A percentile compares a stretch with the other conserved stretches of the same genome.
Evolutionary conservation across 257 asterid genomes (phyloP).

Genomic region (Gentiana straminea): DNA sequence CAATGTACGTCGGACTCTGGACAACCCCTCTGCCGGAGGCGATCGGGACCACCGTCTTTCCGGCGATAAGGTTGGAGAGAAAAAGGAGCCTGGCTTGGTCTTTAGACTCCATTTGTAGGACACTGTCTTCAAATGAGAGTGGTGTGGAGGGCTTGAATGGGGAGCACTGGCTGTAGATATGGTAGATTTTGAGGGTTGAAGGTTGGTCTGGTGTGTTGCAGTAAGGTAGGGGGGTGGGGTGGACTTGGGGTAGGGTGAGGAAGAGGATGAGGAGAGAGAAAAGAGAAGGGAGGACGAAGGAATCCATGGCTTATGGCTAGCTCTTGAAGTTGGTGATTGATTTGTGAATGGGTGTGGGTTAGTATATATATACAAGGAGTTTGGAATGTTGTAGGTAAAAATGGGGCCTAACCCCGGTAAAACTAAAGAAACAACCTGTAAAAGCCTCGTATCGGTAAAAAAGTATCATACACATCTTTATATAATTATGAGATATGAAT

Average conservation of each 20-base stretch:
- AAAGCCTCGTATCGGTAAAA: too few relatives aligned
- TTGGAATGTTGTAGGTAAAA: too few relatives aligned
- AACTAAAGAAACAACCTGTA: too few relatives aligned
- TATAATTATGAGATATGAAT: too few relatives aligned
- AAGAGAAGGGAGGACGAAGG: constrained; percentile 5
- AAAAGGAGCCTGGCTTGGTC: constrained; percentile 50
- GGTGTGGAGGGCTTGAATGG: constrained; percentile 33
- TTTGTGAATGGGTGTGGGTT: too few relatives aligned
- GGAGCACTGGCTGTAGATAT: constrained; percentile 57
- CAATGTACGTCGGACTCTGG: constrained; percentile 67
- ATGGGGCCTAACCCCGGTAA: too few relatives aligned
- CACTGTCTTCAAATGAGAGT: constrained; percentile 45
- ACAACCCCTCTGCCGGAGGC: constrained; percentile 59
- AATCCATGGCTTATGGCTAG: too few relatives aligned
- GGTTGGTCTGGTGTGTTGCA: constrained; percentile 25
- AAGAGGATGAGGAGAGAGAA: constrained; percentile 12
- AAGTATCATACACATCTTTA: too few relatives aligned
- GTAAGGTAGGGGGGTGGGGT: constrained; percentile 6
- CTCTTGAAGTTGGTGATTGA: too few relatives aligned
- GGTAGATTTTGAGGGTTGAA: constrained; percentile 52
- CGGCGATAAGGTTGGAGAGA: constrained; percentile 54
- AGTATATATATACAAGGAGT: too few relatives aligned
- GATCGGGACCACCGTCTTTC: constrained; percentile 45
- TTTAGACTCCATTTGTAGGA: constrained; percentile 60
- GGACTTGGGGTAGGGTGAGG: constrained; percentile 22